Evolutionary conservation across 495 filamentous ascomycete species (phyloP), one percentile per base, ranked within the genome.

Genomic region (Penicillium subrubescens): DNA sequence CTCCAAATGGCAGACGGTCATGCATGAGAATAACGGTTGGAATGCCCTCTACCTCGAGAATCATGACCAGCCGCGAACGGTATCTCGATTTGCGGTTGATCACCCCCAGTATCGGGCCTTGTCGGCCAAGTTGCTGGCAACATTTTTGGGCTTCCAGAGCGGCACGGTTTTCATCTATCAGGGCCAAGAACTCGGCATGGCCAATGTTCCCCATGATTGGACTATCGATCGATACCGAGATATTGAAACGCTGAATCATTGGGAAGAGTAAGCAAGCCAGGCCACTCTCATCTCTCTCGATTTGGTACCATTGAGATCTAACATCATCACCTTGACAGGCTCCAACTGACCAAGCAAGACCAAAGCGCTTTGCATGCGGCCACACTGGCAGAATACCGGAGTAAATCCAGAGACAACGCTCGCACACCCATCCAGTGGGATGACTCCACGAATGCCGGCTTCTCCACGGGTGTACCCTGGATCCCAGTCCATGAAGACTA

Each of bases 121-220:
- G 4, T 76, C 77, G 2, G 83, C 83, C 0, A 90, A 90, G 72
- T 78, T 87, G 71, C 72, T 90, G n/a, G 83, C 85, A 0, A 75
- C 87, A 11, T 76, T 87, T 72, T 72, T 86, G 59, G 68, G 73
- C 23, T 71, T 82, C 3, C 68, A 88, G 56, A 81, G 81, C 4
- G 89, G 89, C 5, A 90, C 88, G 0, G 64, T 88, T 0, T 91
- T 88, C 75, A 55, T 90, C n/a, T 90, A 88, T 63, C 87, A 91
- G 63, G 89, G 89, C 1, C 86, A 92, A 65, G 89, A 91, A 59
- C 75, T 87, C 23, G 84, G 84, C 8, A 84, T 85, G 79, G 68
- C 76, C 21, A 85, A 87, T 57, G 19, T 48, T 23, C 84, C 83
- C 0, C 53, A 60, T 6, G 64, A 67, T 2, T 83, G 82, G 80